Conservation (phyloP, 1,284 basidiomycete genomes). For the Cryptococcus sp. region DNA sequence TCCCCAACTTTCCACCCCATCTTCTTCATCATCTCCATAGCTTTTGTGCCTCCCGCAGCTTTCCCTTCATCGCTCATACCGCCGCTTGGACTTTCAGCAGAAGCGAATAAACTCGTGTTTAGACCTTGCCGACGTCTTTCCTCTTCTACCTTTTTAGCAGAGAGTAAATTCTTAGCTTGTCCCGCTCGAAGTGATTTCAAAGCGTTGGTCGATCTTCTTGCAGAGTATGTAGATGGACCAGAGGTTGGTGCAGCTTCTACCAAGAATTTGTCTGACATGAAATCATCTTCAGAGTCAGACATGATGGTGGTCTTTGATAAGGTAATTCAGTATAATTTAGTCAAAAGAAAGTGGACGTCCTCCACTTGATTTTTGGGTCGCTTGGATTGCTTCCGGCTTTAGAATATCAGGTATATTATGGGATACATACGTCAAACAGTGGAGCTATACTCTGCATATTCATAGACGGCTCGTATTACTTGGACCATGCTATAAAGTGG, state of each 20-base stretch:
- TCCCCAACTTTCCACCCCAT: slow-evolving; percentile 49
- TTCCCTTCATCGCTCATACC: background rate
- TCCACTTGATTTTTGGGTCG: too few relatives aligned
- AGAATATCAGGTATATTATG: too few relatives aligned
- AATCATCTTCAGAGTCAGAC: slow-evolving; percentile 48
- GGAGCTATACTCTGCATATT: too few relatives aligned
- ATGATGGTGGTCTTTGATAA: slow-evolving; percentile 11
- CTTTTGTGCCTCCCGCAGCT: slow-evolving; percentile 28
- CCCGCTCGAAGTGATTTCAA: slow-evolving; percentile 24
- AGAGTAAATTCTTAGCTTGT: slow-evolving; percentile 29
- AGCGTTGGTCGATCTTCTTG: slow-evolving; percentile 17
- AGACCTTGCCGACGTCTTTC: slow-evolving; percentile 34
- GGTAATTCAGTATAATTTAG: too few relatives aligned
- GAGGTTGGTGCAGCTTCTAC: slow-evolving; percentile 19
- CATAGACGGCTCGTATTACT: too few relatives aligned
- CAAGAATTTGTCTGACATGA: slow-evolving; percentile 50
- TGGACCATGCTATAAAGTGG: too few relatives aligned
- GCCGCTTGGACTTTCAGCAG: background rate
- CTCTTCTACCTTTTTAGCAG: slow-evolving; percentile 31
- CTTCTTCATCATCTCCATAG: slow-evolving; percentile 46
- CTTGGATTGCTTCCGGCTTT: too few relatives aligned
- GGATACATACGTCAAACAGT: too few relatives aligned
- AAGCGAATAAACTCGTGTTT: slow-evolving; percentile 33
- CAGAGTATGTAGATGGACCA: slow-evolving; percentile 25
- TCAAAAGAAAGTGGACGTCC: background rate